Percentiles rank a stretch among this genome's conserved stretches.
Evolutionary conservation across 2,329 filamentous ascomycete genomes (phyloP).

Genomic region (Ophiocordyceps sinensis): DNA sequence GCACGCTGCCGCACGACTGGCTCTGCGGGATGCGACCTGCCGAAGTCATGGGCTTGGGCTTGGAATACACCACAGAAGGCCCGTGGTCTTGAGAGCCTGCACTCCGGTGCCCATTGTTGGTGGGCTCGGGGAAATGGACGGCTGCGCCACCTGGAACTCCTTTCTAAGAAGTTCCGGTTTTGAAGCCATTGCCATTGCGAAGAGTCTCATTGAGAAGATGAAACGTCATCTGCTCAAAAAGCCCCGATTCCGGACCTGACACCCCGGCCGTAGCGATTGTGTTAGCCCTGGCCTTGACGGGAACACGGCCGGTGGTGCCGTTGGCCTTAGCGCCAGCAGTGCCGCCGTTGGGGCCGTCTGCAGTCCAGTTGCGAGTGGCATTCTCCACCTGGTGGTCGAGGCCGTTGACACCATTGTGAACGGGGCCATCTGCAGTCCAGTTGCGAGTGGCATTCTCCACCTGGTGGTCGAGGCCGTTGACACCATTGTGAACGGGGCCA

Average conservation of each 20-base stretch:
- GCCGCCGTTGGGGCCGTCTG: not conserved
- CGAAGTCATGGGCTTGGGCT: not conserved
- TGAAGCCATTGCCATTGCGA: conserved; percentile 1
- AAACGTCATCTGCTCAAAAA: conserved; percentile 1
- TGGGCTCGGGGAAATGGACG: not conserved
- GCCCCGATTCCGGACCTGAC: not conserved
- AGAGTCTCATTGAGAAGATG: conserved; percentile 3
- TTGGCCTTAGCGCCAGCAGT: not conserved
- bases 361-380: no score
- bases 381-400: no score
- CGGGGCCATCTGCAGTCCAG: not conserved
- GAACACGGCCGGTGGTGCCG: not conserved
- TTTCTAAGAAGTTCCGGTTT: conserved; percentile 6
- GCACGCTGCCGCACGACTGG: conserved; percentile 4
- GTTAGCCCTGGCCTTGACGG: not conserved
- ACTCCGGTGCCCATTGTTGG: not conserved
- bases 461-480: no score
- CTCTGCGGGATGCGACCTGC: conserved; percentile 4
- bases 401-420: no score
- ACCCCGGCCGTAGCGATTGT: not conserved
- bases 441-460: no score
- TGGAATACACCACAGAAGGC: not conserved
- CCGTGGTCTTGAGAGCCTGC: not conserved
- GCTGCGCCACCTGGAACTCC: conserved; percentile 1
- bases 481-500: no score